A percentile compares a stretch with the other conserved stretches of the same genome.
Evolutionary conservation across 345 rosid species (phyloP).

Genomic region (Ricinus communis): DNA sequence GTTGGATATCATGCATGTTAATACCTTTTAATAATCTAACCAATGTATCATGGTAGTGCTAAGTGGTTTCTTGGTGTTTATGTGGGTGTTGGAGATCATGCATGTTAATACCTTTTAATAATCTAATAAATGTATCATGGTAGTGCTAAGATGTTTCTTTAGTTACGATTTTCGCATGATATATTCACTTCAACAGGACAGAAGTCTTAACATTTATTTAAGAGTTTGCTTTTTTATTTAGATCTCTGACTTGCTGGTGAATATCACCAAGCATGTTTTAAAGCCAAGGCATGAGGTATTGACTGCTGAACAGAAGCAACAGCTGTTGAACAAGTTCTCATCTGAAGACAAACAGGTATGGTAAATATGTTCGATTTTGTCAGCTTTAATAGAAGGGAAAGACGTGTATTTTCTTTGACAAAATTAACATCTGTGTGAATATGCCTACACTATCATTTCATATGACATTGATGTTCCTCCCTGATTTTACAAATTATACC

Average conservation of each 20-base stretch:
- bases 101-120: neutral
- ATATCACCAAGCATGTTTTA: slow-evolving; percentile 35
- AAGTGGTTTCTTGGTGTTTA: no score
- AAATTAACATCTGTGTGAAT: neutral
- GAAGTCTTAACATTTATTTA: neutral
- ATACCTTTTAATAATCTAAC: neutral
- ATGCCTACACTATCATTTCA: neutral
- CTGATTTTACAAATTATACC: neutral
- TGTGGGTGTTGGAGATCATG: no score
- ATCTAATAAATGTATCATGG: neutral
- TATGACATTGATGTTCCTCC: neutral
- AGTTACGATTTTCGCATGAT: no score
- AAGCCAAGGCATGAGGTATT: slow-evolving; percentile 33
- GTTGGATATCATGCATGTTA: no score
- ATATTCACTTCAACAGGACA: no score
- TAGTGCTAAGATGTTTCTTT: no score
- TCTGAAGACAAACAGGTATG: slow-evolving; percentile 39
- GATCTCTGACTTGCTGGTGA: slow-evolving; percentile 41
- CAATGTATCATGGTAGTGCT: neutral
- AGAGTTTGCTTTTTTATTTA: slow-evolving; percentile 4
- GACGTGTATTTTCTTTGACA: neutral
- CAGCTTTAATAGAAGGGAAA: neutral
- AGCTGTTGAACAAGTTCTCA: slow-evolving; percentile 27
- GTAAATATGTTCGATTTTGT: slow-evolving; percentile 19
- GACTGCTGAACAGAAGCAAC: slow-evolving; percentile 28